phyloP scores from a whole-genome alignment of 169 alveolate species.

The Babesia bigemina region DNA sequence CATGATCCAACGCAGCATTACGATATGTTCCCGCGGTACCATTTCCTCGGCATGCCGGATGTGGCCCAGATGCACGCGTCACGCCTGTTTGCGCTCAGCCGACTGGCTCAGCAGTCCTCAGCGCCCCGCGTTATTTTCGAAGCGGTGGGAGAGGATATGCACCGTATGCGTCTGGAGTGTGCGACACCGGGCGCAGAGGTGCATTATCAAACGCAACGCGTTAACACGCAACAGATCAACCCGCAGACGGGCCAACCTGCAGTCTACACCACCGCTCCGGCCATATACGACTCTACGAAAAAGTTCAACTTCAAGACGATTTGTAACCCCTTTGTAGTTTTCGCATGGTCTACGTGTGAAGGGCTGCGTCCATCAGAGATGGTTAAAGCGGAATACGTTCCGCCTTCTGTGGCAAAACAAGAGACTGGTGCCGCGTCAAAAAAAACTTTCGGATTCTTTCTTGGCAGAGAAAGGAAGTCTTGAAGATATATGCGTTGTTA shows the following conservation, averaged over 20 bases:
- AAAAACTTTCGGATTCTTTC: conserved; percentile 22
- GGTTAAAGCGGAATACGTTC: conserved; percentile 30
- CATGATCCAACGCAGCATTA: conserved; percentile 74
- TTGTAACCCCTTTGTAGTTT: conserved; percentile 44
- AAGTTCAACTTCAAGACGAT: conserved; percentile 42
- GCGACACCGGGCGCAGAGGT: conserved; percentile 30
- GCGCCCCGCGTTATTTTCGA: conserved; percentile 76
- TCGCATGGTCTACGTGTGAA: conserved; percentile 59
- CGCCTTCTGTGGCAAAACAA: conserved; percentile 6
- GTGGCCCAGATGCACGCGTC: conserved; percentile 76
- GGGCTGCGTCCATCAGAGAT: conserved; percentile 57
- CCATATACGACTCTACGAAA: conserved; percentile 28
- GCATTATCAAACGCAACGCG: conserved; percentile 57
- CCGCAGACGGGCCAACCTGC: conserved; percentile 55
- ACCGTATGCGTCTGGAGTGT: conserved; percentile 40
- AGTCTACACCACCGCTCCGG: conserved; percentile 48
- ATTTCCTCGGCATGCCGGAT: conserved; percentile 73
- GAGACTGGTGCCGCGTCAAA: not conserved
- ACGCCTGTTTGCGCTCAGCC: conserved; percentile 65
- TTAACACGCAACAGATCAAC: conserved; percentile 14
- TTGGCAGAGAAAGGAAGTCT: conserved; percentile 7
- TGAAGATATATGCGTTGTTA: not conserved
- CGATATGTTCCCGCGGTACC: conserved; percentile 77
- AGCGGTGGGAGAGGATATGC: conserved; percentile 44
- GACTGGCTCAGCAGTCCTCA: conserved; percentile 63